These are phyloP conservation scores for Lactarius psammicola DNA, from an alignment of 768 basidiomycete genomes.

Conservation along the genomic window DNA sequence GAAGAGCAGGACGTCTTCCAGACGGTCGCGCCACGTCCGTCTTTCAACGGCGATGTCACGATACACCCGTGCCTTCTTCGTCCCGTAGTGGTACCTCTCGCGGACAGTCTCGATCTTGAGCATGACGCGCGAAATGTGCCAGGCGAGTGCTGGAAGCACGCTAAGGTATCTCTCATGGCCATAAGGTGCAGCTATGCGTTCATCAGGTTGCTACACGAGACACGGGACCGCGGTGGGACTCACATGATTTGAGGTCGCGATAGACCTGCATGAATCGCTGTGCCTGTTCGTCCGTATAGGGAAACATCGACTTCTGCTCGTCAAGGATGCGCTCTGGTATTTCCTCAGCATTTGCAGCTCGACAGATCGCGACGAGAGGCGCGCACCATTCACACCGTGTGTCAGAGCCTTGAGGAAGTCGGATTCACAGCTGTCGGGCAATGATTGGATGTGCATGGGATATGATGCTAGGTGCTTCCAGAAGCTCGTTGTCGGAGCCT, in stretches of 20 bases:
- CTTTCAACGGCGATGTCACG: conserved; percentile 13
- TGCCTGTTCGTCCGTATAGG: conserved; percentile 16
- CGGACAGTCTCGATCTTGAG: conserved; percentile 14
- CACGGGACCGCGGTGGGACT: neutral
- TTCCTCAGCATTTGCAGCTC: neutral
- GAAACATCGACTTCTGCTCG: conserved; percentile 20
- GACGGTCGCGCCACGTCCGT: conserved; percentile 8
- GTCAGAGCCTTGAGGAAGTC: conserved; percentile 19
- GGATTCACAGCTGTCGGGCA: conserved; percentile 8
- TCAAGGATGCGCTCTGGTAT: conserved; percentile 15
- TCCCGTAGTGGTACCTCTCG: conserved; percentile 16
- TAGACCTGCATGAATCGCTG: conserved; percentile 20
- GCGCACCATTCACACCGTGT: conserved; percentile 8
- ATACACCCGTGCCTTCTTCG: conserved; percentile 13
- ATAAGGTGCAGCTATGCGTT: neutral
- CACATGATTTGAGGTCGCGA: conserved; percentile 19
- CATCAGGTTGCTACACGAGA: neutral
- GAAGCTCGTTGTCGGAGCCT: conserved; percentile 3
- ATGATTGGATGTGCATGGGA: conserved; percentile 9
- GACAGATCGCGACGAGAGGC: neutral
- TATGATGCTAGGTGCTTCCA: conserved; percentile 15
- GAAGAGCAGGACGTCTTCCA: conserved; percentile 12
- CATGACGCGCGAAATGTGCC: conserved; percentile 23
- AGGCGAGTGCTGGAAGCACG: conserved; percentile 12
- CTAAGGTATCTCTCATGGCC: neutral